phyloP scores from a whole-genome alignment of 371 early-diverging fungal species.

The Saksenaea vasiformis region DNA sequence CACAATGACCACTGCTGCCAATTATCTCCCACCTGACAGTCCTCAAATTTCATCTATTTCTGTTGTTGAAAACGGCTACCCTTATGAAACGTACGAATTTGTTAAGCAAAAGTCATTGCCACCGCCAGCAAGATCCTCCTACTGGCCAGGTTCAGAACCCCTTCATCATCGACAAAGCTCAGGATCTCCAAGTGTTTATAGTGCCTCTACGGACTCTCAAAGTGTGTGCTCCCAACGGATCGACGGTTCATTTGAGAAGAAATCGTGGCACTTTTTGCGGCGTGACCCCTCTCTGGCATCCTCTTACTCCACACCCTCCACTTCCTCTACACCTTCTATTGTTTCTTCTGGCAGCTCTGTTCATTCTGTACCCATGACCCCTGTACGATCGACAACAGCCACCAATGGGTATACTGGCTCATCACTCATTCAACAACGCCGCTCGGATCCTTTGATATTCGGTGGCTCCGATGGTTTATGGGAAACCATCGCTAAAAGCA shows the following conservation, averaged over 20 bases:
- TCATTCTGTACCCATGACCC: slow-evolving; percentile 25
- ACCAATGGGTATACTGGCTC: slow-evolving; percentile 22
- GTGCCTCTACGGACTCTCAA: slow-evolving; percentile 19
- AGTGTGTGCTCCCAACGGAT: slow-evolving; percentile 14
- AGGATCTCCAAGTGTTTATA: slow-evolving; percentile 19
- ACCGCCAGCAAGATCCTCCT: neutral
- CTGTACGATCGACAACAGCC: slow-evolving; percentile 27
- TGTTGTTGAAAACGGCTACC: neutral
- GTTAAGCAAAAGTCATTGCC: neutral
- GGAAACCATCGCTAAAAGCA: slow-evolving; percentile 39
- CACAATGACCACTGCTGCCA: neutral
- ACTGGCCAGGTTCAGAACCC: neutral
- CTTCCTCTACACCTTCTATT: slow-evolving; percentile 17
- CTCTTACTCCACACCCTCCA: slow-evolving; percentile 20
- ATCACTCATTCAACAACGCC: slow-evolving; percentile 33
- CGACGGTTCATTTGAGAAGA: slow-evolving; percentile 7
- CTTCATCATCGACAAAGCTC: slow-evolving; percentile 14
- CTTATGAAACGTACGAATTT: neutral
- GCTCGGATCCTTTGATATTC: slow-evolving; percentile 40
- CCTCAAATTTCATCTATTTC: neutral
- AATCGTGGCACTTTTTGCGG: slow-evolving; percentile 15
- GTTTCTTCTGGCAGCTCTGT: slow-evolving; percentile 7
- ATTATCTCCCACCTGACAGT: neutral
- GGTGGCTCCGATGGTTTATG: slow-evolving; percentile 51
- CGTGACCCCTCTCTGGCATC: slow-evolving; percentile 28